Evolutionary conservation across 176 grass and related monocot genomes (phyloP), one percentile per base, ranked within the genome.

Genomic region (Otatea glauca): DNA sequence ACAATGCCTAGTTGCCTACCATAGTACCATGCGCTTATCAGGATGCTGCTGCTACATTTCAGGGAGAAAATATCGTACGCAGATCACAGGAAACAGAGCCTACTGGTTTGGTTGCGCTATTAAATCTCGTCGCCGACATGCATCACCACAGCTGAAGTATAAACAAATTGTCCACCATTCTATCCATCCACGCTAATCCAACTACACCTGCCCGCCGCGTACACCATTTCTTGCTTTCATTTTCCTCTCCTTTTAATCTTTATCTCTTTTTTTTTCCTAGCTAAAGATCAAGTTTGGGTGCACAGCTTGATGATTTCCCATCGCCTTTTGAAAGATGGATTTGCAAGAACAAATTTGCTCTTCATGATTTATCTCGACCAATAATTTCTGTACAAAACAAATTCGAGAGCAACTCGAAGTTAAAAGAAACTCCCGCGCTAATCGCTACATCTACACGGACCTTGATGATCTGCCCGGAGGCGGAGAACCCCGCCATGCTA

Each of bases 191-290:
- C 48, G 88, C 65, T 32, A 55, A 68, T 78, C 74, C 78, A 15
- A 37, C 84, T 7, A n/a, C 59, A 83, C 74, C 84, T 78, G 79
- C 59, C 58, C 88, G 88, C 84, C 79, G 73, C 88, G 72, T 86
- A 27, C 88, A 78, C 42, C 54, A 2, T 70, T 89, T 77, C 77
- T 6, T 5, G 25, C 4, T 39, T 50, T 47, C 51, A 23, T 82
- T 86, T 67, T 21, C 27, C 3, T 3, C 15, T 0, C 5, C 9
- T 53, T 55, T 5, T 25, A 2, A 54, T 53, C 45, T 42, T 42
- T 42, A 5, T 7, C 6, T 8, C 38, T 41, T 18, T 32, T 15
- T 82, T 48, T 77, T n/a, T n/a, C n/a, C 12, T 12, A 66, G 13
- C 21, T 25, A 5, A 72, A 47, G 64, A 82, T 82, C 11, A 56